These are phyloP conservation scores for Leucocoprinus birnbaumii DNA, from an alignment of 768 basidiomycete species.

Conservation along the genomic window DNA sequence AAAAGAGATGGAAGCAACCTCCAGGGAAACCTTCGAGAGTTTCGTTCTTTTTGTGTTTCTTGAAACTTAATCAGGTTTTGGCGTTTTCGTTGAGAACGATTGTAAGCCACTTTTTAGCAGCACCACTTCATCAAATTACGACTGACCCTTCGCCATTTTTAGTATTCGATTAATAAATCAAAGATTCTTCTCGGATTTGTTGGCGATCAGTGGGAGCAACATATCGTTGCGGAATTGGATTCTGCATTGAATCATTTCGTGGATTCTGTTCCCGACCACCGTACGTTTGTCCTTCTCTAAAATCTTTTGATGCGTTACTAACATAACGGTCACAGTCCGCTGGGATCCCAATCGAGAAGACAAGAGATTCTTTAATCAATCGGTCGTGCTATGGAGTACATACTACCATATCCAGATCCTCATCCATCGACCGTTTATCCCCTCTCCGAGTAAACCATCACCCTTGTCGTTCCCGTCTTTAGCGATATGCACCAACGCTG, in stretches of 20 bases:
- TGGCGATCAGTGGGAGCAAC: constrained; percentile 63
- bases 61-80: constrained; percentile 63
- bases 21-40: constrained; percentile 54
- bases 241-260: constrained; percentile 73
- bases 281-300: constrained; percentile 27
- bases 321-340: too few relatives aligned
- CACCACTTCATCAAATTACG: not conserved
- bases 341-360: constrained; percentile 51
- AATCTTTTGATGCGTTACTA: not conserved
- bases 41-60: constrained; percentile 49
- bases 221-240: constrained; percentile 68
- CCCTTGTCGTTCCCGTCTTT: constrained; percentile 59
- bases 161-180: constrained; percentile 86
- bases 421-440: constrained; percentile 78
- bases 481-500: constrained; percentile 77
- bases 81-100: constrained; percentile 65
- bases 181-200: constrained; percentile 63
- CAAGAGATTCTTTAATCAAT: constrained; percentile 52
- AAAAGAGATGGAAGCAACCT: constrained; percentile 69
- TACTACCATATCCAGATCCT: constrained; percentile 68
- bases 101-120: constrained; percentile 30
- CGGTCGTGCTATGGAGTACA: constrained; percentile 46
- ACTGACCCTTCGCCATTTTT: not conserved
- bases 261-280: constrained; percentile 58
- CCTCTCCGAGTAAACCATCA: constrained; percentile 47